A percentile compares a stretch with the other conserved stretches of the same genome.
These are phyloP conservation scores for Blastobotrys chiropterorum DNA, from an alignment of 805 yeast genomes.

Conservation along the genomic window DNA sequence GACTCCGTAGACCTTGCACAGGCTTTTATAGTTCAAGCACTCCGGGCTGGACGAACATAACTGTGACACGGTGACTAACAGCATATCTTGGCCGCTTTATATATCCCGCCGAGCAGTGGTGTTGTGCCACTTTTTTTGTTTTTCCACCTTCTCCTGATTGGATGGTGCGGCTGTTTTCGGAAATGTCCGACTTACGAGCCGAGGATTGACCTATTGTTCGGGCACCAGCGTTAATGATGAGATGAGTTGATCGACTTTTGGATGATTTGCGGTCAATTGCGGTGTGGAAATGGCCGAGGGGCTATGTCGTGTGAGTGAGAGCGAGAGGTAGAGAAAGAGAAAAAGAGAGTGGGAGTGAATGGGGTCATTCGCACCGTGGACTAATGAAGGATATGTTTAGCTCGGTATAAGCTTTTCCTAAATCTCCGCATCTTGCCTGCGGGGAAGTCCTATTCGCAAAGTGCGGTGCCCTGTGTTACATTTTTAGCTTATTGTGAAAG, in stretches of 20 bases:
- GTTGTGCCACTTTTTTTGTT: neutral
- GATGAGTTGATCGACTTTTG: neutral
- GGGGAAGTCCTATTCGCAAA: neutral
- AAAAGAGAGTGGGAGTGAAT: neutral
- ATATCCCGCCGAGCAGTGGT: neutral
- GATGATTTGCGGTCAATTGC: neutral
- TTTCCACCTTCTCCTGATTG: neutral
- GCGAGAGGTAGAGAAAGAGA: no score
- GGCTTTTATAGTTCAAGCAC: neutral
- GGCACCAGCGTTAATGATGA: neutral
- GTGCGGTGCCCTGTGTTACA: neutral
- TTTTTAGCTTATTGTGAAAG: no score
- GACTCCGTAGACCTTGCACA: neutral
- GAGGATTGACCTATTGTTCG: neutral
- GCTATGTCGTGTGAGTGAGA: no score
- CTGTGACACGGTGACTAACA: neutral
- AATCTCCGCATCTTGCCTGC: neutral
- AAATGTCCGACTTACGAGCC: neutral
- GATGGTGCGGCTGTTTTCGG: neutral
- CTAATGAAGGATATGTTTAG: no score
- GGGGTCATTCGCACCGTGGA: no score
- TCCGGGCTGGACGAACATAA: neutral
- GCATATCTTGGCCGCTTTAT: neutral
- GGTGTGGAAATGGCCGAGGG: no score
- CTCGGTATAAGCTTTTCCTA: no score